Percentiles rank a stretch among this genome's conserved stretches.
phyloP scores from a whole-genome alignment of 768 basidiomycete genomes.

The Tricholoma furcatifolium region DNA sequence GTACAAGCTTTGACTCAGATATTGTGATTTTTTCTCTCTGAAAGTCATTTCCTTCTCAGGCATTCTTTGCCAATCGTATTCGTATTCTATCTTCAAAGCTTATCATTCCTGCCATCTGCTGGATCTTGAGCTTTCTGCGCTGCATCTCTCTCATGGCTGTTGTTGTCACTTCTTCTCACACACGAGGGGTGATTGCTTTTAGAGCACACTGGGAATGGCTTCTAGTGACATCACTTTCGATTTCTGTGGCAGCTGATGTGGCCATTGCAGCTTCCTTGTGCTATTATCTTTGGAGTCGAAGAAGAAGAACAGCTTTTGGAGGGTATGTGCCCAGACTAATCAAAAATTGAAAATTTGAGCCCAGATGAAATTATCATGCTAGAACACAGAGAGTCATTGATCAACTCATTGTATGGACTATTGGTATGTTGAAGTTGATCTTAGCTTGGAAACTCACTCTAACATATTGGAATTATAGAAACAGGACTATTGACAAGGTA shows the following conservation, averaged over 20 bases:
- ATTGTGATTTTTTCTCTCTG: too few relatives aligned
- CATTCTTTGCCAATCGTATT: constrained; percentile 13
- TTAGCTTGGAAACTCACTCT: not conserved
- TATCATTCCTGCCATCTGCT: not conserved
- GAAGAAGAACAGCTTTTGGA: not conserved
- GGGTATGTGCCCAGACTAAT: not conserved
- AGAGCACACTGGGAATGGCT: not conserved
- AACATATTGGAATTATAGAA: not conserved
- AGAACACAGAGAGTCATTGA: constrained; percentile 3
- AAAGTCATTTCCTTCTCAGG: not conserved
- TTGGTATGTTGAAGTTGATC: not conserved
- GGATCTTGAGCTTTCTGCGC: constrained; percentile 1
- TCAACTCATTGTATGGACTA: constrained; percentile 4
- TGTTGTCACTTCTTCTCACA: not conserved
- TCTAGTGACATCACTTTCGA: not conserved
- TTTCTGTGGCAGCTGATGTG: not conserved
- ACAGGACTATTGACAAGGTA: constrained; percentile 3
- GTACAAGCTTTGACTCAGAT: not conserved
- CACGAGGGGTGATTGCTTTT: not conserved
- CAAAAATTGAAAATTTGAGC: too few relatives aligned
- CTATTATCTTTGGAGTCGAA: constrained; percentile 2
- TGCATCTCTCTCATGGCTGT: not conserved
- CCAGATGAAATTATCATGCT: not conserved
- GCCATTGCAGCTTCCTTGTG: constrained; percentile 5
- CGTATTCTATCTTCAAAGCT: not conserved